Evolutionary conservation across 2,329 filamentous ascomycete species (phyloP), one percentile per base, ranked within the genome.

Genomic region (Diaporthe velutina): DNA sequence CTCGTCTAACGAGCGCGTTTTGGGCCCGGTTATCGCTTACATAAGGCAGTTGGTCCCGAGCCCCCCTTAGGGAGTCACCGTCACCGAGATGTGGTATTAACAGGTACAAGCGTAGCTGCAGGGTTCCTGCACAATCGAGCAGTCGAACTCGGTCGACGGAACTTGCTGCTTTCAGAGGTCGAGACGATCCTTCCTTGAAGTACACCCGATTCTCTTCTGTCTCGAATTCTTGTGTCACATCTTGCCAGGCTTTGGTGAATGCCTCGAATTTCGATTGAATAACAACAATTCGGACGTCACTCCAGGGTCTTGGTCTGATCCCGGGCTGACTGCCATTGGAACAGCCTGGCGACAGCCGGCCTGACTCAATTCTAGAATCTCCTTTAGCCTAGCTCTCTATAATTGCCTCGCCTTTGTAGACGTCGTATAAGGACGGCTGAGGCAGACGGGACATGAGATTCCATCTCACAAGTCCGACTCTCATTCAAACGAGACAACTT

Each of bases 361-460:
- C 57, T 72, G 70, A 72, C 70, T 72, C 70, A 72, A 42, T 54
- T 55, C 68, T 68, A 52, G 64, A 68, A 30, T 40, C n/a, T 30
- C 64, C 48, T 68, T 25, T 40, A 52, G 48, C n/a, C 48, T 68
- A 22, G 45, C 64, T 54, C 48, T 54, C 48, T 40, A 40, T 19
- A 54, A 19, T 28, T 48, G 35, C 48, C 33, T 68, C 48, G 33
- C 33, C 64, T 68, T 68, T 68, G 33, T 68, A 54, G 64, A 54
- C 64, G 48, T 68, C 64, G 54, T 68, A 68, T 54, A 68, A 68
- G 22, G 33, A 68, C 64, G 42, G 30, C 55, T 30, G 42, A 28
- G 42, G 52, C 58, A 38, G 28, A 58, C 30, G 12, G 52, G 28
- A 64, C 17, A 52, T 72, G 45, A 72, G 57, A 70, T 12, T 48